Percentiles rank a stretch among this genome's conserved stretches.
Evolutionary conservation across 2,329 filamentous ascomycete genomes (phyloP).

Genomic region (Ceratocystis smalleyi): DNA sequence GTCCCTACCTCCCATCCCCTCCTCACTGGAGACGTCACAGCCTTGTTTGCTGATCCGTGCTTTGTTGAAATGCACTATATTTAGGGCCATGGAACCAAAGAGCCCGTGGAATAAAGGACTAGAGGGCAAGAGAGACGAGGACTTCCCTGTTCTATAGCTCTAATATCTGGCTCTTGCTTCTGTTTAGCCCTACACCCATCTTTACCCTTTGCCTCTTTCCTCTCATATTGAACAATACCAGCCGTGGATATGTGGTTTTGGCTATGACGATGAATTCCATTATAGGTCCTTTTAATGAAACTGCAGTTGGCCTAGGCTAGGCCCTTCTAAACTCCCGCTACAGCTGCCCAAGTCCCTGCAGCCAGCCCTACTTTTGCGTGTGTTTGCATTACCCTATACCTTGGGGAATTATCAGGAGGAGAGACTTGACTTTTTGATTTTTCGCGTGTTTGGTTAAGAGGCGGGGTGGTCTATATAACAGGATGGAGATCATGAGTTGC

Average conservation of each 20-base stretch:
- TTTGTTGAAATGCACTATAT: not conserved
- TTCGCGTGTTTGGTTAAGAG: not conserved
- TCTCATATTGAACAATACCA: not conserved
- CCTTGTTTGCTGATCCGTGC: not conserved
- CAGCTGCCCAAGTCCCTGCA: not conserved
- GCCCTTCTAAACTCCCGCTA: not conserved
- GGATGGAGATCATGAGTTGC: not conserved
- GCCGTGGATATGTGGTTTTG: not conserved
- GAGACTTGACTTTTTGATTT: not conserved
- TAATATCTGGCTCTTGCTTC: not conserved
- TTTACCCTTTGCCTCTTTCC: not conserved
- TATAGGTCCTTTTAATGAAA: not conserved
- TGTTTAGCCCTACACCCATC: not conserved
- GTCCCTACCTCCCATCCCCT: not conserved
- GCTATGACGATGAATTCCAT: not conserved
- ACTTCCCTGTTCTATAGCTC: not conserved
- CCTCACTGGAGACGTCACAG: not conserved
- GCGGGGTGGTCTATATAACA: not conserved
- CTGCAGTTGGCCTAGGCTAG: not conserved
- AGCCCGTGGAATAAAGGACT: too few relatives aligned
- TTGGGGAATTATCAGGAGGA: not conserved
- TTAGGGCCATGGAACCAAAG: not conserved
- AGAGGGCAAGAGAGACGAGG: not conserved
- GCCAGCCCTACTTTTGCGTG: conserved; percentile 1
- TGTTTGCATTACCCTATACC: not conserved